These are phyloP conservation scores for Hygrophorus pudorinus DNA, from an alignment of 768 basidiomycete species.

Conservation along the genomic window DNA sequence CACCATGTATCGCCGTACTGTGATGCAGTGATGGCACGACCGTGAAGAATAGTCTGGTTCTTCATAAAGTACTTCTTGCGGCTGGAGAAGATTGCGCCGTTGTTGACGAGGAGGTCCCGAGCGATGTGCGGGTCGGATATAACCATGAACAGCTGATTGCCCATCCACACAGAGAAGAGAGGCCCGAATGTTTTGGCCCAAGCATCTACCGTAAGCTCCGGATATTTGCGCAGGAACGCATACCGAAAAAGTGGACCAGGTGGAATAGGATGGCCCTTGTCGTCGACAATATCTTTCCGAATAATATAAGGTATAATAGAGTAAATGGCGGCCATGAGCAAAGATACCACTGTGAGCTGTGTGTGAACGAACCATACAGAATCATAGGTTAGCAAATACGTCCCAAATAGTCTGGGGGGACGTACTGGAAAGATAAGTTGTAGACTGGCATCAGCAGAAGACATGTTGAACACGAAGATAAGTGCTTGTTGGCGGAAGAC, in stretches of 20 bases:
- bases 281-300: conserved; percentile 11
- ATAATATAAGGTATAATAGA: conserved; percentile 3
- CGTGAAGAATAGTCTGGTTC: conserved; percentile 22
- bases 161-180: conserved; percentile 28
- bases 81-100: conserved; percentile 25
- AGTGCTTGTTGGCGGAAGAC: no score
- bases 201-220: conserved; percentile 21
- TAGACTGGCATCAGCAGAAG: no score
- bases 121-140: conserved; percentile 24
- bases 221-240: conserved; percentile 23
- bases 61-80: conserved; percentile 28
- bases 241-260: conserved; percentile 20
- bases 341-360: no score
- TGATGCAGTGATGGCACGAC: conserved; percentile 24
- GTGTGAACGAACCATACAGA: no score
- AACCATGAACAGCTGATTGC: conserved; percentile 28
- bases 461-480: no score
- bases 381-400: no score
- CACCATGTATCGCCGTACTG: conserved; percentile 24
- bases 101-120: conserved; percentile 24
- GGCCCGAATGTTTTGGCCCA: conserved; percentile 26
- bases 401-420: no score
- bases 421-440: no score
- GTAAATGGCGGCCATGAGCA: no score
- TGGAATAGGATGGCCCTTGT: conserved; percentile 16